A percentile compares a stretch with the other conserved stretches of the same genome.
These are phyloP conservation scores for Magnusiomyces suaveolens DNA, from an alignment of 1,139 yeast species.

Conservation along the genomic window DNA sequence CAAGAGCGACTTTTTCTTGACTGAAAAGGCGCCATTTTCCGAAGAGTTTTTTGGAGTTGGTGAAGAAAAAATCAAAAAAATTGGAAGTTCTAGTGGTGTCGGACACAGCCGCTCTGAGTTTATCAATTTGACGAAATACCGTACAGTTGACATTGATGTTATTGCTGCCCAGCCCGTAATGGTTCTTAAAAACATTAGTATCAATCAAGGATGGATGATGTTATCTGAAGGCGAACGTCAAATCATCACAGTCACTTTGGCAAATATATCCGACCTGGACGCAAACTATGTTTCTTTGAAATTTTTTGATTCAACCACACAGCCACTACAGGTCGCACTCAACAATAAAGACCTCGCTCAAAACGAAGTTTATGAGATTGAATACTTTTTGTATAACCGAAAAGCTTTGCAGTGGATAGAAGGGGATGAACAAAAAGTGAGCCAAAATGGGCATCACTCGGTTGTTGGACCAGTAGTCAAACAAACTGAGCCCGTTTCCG, in stretches of 20 bases:
- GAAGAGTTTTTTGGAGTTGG: conserved; percentile 14
- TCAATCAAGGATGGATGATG: conserved; percentile 63
- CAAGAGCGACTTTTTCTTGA: conserved; percentile 32
- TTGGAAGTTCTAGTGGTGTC: conserved; percentile 24
- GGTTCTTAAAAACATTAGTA: conserved; percentile 41
- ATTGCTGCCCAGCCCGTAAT: conserved; percentile 61
- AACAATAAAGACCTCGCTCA: conserved; percentile 40
- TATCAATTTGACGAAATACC: conserved; percentile 14
- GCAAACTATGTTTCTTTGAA: conserved; percentile 44
- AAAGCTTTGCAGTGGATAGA: conserved; percentile 41
- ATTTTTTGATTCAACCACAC: conserved; percentile 67
- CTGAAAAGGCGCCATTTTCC: conserved; percentile 15
- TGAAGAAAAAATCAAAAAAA: conserved; percentile 24
- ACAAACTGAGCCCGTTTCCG: conserved; percentile 3
- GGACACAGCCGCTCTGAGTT: conserved; percentile 7
- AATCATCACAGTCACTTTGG: conserved; percentile 42
- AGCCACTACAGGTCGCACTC: conserved; percentile 45
- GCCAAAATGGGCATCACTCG: conserved; percentile 7
- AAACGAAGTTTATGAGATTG: conserved; percentile 64
- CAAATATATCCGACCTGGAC: conserved; percentile 41
- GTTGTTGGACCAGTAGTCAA: conserved; percentile 1
- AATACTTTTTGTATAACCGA: conserved; percentile 51
- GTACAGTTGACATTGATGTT: conserved; percentile 33
- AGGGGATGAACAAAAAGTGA: conserved; percentile 10
- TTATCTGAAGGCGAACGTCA: conserved; percentile 68